Evolutionary conservation across 495 filamentous ascomycete genomes (phyloP).

Genomic region (Bathelium albidoporum): DNA sequence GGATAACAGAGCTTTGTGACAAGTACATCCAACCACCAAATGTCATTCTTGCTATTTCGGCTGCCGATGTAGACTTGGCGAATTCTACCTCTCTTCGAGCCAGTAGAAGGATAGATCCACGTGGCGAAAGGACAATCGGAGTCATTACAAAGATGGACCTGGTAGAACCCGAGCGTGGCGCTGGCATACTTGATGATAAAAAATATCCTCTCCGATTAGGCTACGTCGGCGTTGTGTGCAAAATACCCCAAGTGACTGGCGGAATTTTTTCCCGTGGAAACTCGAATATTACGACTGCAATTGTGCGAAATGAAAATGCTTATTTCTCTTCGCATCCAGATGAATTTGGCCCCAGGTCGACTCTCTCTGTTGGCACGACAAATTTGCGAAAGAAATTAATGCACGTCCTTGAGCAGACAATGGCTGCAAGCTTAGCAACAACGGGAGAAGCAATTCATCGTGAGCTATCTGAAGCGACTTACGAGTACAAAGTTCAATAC

Average conservation of each 20-base stretch:
- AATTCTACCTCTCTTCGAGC: constrained; percentile 91
- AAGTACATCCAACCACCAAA: constrained; percentile 97
- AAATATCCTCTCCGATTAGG: constrained; percentile 92
- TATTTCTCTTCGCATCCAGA: constrained; percentile 77
- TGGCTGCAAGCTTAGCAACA: constrained; percentile 78
- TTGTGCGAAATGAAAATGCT: constrained; percentile 76
- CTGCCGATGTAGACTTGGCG: constrained; percentile 91
- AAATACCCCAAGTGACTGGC: constrained; percentile 56
- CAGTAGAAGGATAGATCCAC: constrained; percentile 82
- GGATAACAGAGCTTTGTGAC: constrained; percentile 93
- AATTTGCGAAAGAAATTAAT: constrained; percentile 91
- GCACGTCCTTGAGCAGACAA: constrained; percentile 92
- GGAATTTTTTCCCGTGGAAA: constrained; percentile 77
- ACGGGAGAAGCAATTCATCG: constrained; percentile 88
- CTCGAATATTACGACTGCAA: constrained; percentile 68
- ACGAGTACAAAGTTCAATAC: constrained; percentile 99
- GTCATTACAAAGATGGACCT: constrained; percentile 99
- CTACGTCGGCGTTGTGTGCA: constrained; percentile 93
- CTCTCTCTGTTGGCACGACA: constrained; percentile 67
- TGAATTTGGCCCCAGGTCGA: constrained; percentile 64
- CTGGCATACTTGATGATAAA: constrained; percentile 66
- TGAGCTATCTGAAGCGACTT: constrained; percentile 92
- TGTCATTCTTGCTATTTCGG: constrained; percentile 93
- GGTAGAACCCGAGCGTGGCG: constrained; percentile 72
- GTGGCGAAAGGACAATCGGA: constrained; percentile 92